Base-by-base conservation (phyloP, 495 filamentous ascomycete species). In the Podospora pseudoanserina region DNA sequence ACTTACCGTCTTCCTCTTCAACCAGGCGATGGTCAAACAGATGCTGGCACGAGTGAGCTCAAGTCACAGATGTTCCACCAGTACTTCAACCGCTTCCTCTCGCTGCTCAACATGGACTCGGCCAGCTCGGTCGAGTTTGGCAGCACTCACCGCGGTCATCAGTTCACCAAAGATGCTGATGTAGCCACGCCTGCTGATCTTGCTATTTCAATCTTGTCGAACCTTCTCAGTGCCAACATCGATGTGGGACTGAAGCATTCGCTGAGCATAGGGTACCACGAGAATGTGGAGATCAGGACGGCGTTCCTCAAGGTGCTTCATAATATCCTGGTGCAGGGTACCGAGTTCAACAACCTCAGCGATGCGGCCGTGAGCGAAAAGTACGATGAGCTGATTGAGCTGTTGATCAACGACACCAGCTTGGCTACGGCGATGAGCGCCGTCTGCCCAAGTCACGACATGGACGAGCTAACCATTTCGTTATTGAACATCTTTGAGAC, bases 401-500 rank as follows among this genome's bases (percentile, higher is more conserved):
- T 89, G 5, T 82, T 90, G 19, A 84, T 86, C 2, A 81, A 80
- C 68, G 86, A 90, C 72, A 79, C 85, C 73, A 82, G 79, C 34
- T 75, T 90, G 68, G 86, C 85, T n/a, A 79, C 83, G 58, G 86
- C 87, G 30, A 84, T 90, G 68, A 85, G 85, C 68, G 84, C 86
- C 64, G 83, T 85, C 34, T 90, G 87, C 68, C 87, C 88, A 39
- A 88, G 86, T 70, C 81, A 82, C 59, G 86, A 89, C 69, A 82
- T 90, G 13, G 88, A 90, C 68, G 88, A 90, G 71, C 76, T 90
- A 70, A 87, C 86, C 2, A 83, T 89, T 67, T 85, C 86, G 1
- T 76, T 90, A 53, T 75, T 90, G 27, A 89, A 88, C 54, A 86
- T 90, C n/a, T 90, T 88, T 63, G 88, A 89, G 70, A 83, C 87